Percentiles rank a stretch among this genome's conserved stretches.
These are phyloP conservation scores for Acanthamoeba quina DNA, from an alignment of 208 protist genomes.

Conservation along the genomic window DNA sequence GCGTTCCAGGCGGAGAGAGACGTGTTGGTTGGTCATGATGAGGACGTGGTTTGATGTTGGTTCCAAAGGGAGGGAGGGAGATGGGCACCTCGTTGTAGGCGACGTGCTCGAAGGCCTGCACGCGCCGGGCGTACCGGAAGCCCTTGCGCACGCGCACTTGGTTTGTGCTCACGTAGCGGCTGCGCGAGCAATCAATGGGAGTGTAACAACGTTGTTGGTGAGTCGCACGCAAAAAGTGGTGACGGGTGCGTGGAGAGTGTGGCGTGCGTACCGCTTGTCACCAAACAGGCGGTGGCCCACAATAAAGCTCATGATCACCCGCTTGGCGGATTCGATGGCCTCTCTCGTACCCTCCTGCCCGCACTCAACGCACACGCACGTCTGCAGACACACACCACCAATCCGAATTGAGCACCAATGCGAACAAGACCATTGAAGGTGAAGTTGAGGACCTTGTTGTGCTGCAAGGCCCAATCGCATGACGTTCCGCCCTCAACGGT, in stretches of 20 bases:
- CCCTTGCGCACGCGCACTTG: background rate
- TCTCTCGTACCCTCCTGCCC: background rate
- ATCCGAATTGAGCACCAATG: background rate
- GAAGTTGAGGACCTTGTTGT: background rate
- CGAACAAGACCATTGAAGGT: background rate
- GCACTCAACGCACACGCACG: constrained; percentile 29
- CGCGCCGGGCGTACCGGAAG: background rate
- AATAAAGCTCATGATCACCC: constrained; percentile 33
- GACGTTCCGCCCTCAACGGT: constrained; percentile 15
- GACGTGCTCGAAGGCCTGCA: constrained; percentile 18
- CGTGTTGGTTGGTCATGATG: background rate
- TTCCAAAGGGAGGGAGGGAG: background rate
- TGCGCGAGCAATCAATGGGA: background rate
- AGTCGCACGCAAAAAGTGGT: background rate
- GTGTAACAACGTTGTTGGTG: too few relatives aligned
- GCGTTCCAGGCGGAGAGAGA: background rate
- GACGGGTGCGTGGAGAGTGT: too few relatives aligned
- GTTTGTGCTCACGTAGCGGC: constrained; percentile 12
- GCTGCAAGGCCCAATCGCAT: constrained; percentile 17
- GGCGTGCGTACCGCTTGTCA: background rate
- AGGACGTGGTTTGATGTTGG: too few relatives aligned
- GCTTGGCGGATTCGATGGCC: constrained; percentile 31
- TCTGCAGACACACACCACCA: background rate
- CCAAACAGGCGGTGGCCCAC: constrained; percentile 13
- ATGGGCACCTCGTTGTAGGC: background rate